Base-by-base conservation (phyloP, 495 filamentous ascomycete genomes). In the Podospora anserina region DNA sequence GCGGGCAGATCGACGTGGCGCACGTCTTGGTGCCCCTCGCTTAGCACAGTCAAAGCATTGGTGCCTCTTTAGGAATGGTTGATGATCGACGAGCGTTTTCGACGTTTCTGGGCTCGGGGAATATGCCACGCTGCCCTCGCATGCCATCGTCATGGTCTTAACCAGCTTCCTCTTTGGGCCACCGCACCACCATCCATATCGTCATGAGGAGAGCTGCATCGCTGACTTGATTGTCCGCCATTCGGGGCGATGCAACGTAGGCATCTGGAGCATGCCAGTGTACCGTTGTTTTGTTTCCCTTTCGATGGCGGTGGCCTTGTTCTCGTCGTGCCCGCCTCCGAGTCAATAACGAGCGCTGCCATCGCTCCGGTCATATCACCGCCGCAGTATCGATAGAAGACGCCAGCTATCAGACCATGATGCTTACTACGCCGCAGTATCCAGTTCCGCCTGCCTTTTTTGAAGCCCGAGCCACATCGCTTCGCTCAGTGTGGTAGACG, bases 1-100 rank as follows among this genome's bases (percentile, higher is more conserved):
- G 70, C 67, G 70, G 75, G 71, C 68, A 49, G 75, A 77, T 77
- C 75, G 72, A 73, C 75, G 72, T 76, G 75, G 74, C 74, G 75
- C 56, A 64, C 39, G 69, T 57, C 69, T 71, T 74, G 71, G 74
- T 66, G 71, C 53, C 49, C 44, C 67, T 77, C 75, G 75, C 73
- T 77, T 77, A 68, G 57, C 65, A 39, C 20, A 30, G 19, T 28
- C 61, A 49, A 66, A 65, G 70, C 65, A 56, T 66, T 55, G 64
- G 57, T 72, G 13, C 75, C 66, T 57, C 60, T 72, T 76, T 65
- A 60, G 70, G 73, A 71, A 73, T 68, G 69, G 73, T 64, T 32
- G 61, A 34, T 60, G 75, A 77, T 77, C 75, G 75, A 60, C 75
- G 68, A 72, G 61, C 75, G 73, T 77, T 75, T 76, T 77, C 62